These are phyloP conservation scores for Sclerotiophoma versabilis DNA, from an alignment of 2,329 filamentous ascomycete species.

Conservation along the genomic window DNA sequence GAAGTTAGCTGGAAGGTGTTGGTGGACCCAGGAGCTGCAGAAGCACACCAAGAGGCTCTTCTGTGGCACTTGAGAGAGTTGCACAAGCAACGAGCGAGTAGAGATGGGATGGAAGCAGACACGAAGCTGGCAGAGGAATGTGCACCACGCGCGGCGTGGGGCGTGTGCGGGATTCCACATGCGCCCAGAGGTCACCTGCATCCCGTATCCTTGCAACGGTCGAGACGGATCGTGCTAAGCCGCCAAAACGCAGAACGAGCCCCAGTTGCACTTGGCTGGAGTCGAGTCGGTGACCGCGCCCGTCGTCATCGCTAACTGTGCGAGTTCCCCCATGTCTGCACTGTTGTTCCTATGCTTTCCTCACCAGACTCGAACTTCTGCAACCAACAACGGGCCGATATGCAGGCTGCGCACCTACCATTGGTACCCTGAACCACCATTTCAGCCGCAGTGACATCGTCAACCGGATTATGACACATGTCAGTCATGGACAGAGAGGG, in stretches of 20 bases:
- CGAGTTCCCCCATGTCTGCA: conserved; percentile 3
- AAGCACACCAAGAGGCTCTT: conserved; percentile 7
- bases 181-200: conserved; percentile 10
- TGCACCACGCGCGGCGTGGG: conserved; percentile 11
- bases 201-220: conserved; percentile 18
- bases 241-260: conserved; percentile 21
- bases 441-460: conserved; percentile 7
- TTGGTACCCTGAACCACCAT: conserved; percentile 24
- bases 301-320: conserved; percentile 23
- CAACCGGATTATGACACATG: conserved; percentile 35
- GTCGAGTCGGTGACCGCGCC: conserved; percentile 7
- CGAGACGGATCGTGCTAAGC: conserved; percentile 22
- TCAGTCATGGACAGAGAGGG: conserved; percentile 29
- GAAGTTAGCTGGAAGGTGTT: conserved; percentile 5
- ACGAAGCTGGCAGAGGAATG: conserved; percentile 13
- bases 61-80: conserved; percentile 7
- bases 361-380: background rate
- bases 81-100: conserved; percentile 6
- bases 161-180: conserved; percentile 1
- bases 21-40: conserved; percentile 9
- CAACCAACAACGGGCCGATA: conserved; percentile 11
- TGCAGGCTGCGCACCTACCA: conserved; percentile 18
- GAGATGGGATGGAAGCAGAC: conserved; percentile 11
- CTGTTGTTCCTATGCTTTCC: conserved; percentile 1
- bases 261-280: conserved; percentile 17